phyloP scores from a whole-genome alignment of 768 basidiomycete species.

The Lepiota subincarnata region DNA sequence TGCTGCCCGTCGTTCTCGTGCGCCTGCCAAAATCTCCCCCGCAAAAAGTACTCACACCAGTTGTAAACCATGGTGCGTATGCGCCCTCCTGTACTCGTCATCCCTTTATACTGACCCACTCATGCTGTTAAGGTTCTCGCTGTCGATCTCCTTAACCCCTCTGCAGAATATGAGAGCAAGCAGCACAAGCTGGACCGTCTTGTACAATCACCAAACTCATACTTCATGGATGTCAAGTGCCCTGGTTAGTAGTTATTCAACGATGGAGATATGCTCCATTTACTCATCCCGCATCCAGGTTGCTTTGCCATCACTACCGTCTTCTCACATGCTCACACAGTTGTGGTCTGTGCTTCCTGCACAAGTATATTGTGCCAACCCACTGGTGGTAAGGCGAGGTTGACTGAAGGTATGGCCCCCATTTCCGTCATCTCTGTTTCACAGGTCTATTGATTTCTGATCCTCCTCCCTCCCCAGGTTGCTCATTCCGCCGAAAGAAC shows the following conservation, averaged over 20 bases:
- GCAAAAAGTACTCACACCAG: conserved; percentile 25
- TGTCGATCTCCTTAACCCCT: conserved; percentile 96
- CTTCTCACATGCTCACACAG: conserved; percentile 99
- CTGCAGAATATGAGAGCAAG: conserved; percentile 77
- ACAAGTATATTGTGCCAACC: conserved; percentile 95
- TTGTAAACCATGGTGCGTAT: conserved; percentile 30
- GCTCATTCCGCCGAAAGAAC: conserved; percentile 97
- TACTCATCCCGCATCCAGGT: conserved; percentile 40
- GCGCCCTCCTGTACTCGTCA: not conserved
- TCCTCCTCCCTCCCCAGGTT: conserved; percentile 49
- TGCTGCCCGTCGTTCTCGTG: conserved; percentile 22
- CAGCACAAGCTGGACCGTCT: conserved; percentile 99
- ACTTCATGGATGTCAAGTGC: conserved; percentile 99
- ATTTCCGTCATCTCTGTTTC: conserved; percentile 2
- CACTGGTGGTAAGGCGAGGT: conserved; percentile 94
- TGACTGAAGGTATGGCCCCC: conserved; percentile 85
- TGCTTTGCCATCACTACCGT: conserved; percentile 96
- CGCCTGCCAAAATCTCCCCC: conserved; percentile 22
- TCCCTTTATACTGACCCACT: not conserved
- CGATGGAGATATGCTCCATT: not conserved
- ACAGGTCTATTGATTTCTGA: conserved; percentile 1
- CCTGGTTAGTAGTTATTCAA: conserved; percentile 56
- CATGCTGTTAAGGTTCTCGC: conserved; percentile 72
- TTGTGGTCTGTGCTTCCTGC: conserved; percentile 91
- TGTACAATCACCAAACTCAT: conserved; percentile 97